A percentile compares a stretch with the other conserved stretches of the same genome.
These are phyloP conservation scores for Trichoderma aggressivum DNA, from an alignment of 2,329 filamentous ascomycete species.

Conservation along the genomic window DNA sequence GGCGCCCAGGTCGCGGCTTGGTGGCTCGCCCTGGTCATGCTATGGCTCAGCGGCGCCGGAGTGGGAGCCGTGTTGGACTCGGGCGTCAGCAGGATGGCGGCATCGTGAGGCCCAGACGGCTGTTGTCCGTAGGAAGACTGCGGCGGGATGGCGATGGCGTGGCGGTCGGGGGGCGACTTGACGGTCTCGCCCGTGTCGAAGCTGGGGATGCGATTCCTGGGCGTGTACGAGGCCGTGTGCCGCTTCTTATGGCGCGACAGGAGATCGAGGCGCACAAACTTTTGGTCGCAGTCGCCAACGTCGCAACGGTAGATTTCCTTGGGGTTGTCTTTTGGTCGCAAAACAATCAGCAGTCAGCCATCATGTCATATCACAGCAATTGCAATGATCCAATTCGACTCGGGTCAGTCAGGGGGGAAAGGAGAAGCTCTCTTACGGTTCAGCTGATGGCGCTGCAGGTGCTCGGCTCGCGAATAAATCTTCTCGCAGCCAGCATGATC, in stretches of 20 bases:
- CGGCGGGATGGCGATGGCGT: not conserved
- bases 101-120: constrained; percentile 42
- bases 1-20: constrained; percentile 27
- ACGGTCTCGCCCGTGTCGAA: constrained; percentile 37
- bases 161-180: not conserved
- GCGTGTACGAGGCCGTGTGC: constrained; percentile 54
- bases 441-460: constrained; percentile 76
- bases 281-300: constrained; percentile 68
- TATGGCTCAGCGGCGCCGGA: constrained; percentile 26
- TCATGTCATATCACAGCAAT: not conserved
- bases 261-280: constrained; percentile 76
- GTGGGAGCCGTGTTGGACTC: constrained; percentile 35
- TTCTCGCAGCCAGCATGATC: constrained; percentile 71
- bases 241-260: constrained; percentile 66
- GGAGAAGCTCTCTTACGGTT: constrained; percentile 58
- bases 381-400: not conserved
- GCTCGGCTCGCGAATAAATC: constrained; percentile 75
- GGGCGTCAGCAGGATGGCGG: constrained; percentile 44
- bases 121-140: constrained; percentile 6
- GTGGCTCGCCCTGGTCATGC: constrained; percentile 17
- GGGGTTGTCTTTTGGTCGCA: constrained; percentile 58
- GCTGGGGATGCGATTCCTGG: constrained; percentile 49
- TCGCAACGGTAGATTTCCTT: constrained; percentile 79
- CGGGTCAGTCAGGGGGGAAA: no score
- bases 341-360: constrained; percentile 6